Percentiles rank a stretch among this genome's conserved stretches.
phyloP scores from a whole-genome alignment of 163 green algal species.

The Coccomyxa subellipsoidea region DNA sequence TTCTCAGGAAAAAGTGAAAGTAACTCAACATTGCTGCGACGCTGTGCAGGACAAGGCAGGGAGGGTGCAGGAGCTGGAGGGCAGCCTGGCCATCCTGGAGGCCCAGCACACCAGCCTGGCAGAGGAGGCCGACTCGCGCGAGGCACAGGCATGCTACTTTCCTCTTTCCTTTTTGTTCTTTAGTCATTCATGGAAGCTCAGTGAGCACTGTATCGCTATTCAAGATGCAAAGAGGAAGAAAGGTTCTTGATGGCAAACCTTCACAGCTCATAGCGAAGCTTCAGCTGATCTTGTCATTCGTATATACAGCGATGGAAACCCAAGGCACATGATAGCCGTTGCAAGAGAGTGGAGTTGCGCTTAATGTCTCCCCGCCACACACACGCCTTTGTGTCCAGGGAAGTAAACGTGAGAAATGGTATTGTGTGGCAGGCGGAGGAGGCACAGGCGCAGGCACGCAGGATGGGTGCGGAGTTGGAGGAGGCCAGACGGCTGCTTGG shows the following conservation, averaged over 20 bases:
- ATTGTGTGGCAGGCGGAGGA: not conserved
- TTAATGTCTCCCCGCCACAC: too few species aligned
- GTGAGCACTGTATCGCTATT: not conserved
- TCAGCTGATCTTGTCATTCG: not conserved
- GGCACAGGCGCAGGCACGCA: not conserved
- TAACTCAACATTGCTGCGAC: too few species aligned
- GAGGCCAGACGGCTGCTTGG: not conserved
- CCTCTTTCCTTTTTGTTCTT: not conserved
- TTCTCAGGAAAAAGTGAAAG: not conserved
- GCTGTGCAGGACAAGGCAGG: not conserved
- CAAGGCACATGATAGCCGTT: too few species aligned
- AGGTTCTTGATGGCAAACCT: too few species aligned
- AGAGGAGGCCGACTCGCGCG: not conserved
- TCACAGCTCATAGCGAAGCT: not conserved
- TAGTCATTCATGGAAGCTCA: not conserved
- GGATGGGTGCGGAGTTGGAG: not conserved
- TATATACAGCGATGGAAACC: too few species aligned
- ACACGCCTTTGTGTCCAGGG: too few species aligned
- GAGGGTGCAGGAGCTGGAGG: constrained; percentile 4
- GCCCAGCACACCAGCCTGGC: not conserved
- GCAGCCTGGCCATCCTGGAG: not conserved
- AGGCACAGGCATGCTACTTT: not conserved
- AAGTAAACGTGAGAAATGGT: not conserved
- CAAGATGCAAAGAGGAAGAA: too few species aligned
- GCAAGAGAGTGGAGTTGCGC: too few species aligned